Base-by-base conservation (phyloP, 2,329 filamentous ascomycete species). In the Anisogramma anomala region DNA sequence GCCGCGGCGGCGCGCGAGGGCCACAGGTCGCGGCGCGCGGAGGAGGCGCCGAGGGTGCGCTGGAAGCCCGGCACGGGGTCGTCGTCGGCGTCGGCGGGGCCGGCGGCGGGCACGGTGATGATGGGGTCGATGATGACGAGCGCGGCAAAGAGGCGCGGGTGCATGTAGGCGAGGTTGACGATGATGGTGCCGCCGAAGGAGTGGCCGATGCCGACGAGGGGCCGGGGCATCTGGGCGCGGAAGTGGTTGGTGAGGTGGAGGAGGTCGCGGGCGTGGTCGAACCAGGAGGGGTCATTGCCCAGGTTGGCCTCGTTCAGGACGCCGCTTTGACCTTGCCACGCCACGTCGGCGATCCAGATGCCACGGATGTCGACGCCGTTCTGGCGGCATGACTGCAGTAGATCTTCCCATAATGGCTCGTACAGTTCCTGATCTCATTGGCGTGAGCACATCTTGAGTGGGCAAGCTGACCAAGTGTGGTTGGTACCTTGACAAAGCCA, bases 321-420 rank as follows among this genome's bases (percentile, higher is more conserved):
- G 28, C 82, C 77, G 56, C 84, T 93, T 53, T 76, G 68, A 26
- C 88, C 88, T 64, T 95, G 84, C 56, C 86, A 80, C 22, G 84
- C 79, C n/a, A 83, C 76, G 62, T 96, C 89, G 47, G 85, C 79
- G 52, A 94, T 91, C 83, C 84, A 94, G 51, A 96, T 88, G 47
- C 74, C 69, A 43, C 85, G 75, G 52, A 96, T 84, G 2, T 71
- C 69, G 52, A 93, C 74, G 14, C 77, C 78, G 42, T 69, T 65
- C 11, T 61, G 56, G 49, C 72, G 70, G 5, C 79, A 65, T 14
- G 68, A 64, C 14, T 68, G 61, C 50, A 83, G 67, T 2, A 95
- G 66, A 38, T 94, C 85, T 45, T 89, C 84, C 83, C 87, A 95
- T 0, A 95, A 66, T 0, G 89, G 84, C 54, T 95, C 88, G 56